phyloP scores from a whole-genome alignment of 192 early-diverging fungal species.

The Backusella mclennaniae region DNA sequence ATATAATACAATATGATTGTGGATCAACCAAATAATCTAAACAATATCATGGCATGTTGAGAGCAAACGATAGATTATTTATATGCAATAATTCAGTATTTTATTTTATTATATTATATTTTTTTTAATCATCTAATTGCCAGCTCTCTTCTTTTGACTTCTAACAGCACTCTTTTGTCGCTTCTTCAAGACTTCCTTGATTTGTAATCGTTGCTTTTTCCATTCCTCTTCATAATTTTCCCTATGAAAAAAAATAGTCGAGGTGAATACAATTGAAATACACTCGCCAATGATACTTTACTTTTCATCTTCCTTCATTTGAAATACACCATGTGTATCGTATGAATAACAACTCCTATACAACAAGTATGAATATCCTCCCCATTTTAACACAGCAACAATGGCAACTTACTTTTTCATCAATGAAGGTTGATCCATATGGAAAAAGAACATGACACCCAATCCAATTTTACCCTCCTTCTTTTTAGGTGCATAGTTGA shows the following conservation, averaged over 20 bases:
- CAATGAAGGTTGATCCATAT: slow-evolving; percentile 21
- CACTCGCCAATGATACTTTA: not conserved
- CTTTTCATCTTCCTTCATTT: slow-evolving; percentile 11
- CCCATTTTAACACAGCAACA: not conserved
- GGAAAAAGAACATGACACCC: slow-evolving; percentile 28
- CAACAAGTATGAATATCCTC: not conserved
- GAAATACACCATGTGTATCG: slow-evolving; percentile 15
- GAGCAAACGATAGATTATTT: no score
- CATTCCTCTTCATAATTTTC: slow-evolving; percentile 10
- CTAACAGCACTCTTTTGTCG: slow-evolving; percentile 17
- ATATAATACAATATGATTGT: no score
- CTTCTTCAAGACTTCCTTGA: slow-evolving; percentile 15
- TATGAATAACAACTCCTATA: slow-evolving; percentile 19
- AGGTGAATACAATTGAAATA: no score
- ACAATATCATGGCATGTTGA: no score
- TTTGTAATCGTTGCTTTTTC: slow-evolving; percentile 6
- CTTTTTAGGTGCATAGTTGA: slow-evolving; percentile 11
- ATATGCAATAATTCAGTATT: not conserved
- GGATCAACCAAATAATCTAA: no score
- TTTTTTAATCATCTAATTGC: not conserved
- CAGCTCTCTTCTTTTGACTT: slow-evolving; percentile 15
- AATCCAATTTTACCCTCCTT: slow-evolving; percentile 17
- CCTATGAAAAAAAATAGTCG: not conserved
- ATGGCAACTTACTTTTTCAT: slow-evolving; percentile 22
- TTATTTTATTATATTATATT: not conserved